Evolutionary conservation across 192 early-diverging fungal species (phyloP).

Genomic region (Entophlyctis helioformis): DNA sequence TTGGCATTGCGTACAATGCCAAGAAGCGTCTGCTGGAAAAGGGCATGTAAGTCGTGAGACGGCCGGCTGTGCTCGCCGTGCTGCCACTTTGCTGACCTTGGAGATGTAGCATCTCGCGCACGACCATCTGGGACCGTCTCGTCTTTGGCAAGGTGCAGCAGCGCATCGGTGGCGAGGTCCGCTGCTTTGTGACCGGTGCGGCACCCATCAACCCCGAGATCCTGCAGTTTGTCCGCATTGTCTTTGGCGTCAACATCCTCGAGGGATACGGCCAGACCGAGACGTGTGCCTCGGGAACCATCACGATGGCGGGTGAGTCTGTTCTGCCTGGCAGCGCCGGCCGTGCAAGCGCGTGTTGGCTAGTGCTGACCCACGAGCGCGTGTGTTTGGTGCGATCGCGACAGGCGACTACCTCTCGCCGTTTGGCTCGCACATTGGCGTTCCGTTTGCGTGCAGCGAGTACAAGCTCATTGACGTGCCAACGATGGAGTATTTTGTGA

Average conservation of each 20-base stretch:
- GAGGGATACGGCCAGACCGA: conserved; percentile 64
- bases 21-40: conserved; percentile 20
- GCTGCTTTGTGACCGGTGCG: conserved; percentile 23
- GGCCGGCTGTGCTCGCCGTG: not conserved
- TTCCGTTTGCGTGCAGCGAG: conserved; percentile 21
- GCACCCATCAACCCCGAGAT: conserved; percentile 41
- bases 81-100: not conserved
- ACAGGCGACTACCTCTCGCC: conserved; percentile 5
- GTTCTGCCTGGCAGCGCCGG: no score
- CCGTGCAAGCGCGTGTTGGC: no score
- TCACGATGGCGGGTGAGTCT: not conserved
- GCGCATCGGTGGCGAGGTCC: conserved; percentile 57
- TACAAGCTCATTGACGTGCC: conserved; percentile 89
- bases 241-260: conserved; percentile 34
- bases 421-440: conserved; percentile 31
- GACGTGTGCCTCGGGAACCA: conserved; percentile 1
- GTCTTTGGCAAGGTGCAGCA: conserved; percentile 74
- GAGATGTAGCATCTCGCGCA: conserved; percentile 3
- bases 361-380: no score
- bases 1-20: conserved; percentile 40
- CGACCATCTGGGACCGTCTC: conserved; percentile 67
- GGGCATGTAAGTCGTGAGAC: not conserved
- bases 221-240: conserved; percentile 32
- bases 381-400: no score
- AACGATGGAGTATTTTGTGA: conserved; percentile 71